Evolutionary conservation across 495 filamentous ascomycete species (phyloP).

Genomic region (Lasiosphaeris hirsuta): DNA sequence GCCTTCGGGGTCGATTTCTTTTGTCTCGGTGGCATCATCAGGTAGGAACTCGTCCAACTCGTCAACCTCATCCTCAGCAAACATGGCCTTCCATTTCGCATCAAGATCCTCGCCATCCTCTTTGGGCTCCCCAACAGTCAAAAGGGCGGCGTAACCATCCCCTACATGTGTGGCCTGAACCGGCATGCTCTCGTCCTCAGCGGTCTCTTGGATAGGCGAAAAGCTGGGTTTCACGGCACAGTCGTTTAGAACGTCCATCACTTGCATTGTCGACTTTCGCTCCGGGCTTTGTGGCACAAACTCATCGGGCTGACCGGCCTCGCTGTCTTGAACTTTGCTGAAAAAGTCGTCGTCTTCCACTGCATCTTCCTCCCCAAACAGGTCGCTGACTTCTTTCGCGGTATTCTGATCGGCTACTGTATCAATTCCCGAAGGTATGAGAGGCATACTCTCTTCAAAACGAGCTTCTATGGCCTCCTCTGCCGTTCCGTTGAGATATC

Average conservation of each 20-base stretch:
- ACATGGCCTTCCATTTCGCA: slow-evolving; percentile 77
- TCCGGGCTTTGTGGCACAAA: slow-evolving; percentile 35
- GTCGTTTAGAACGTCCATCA: slow-evolving; percentile 37
- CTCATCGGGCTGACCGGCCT: slow-evolving; percentile 15
- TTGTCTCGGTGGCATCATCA: slow-evolving; percentile 35
- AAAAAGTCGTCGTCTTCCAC: slow-evolving; percentile 53
- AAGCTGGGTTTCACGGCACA: slow-evolving; percentile 23
- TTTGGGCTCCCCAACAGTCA: slow-evolving; percentile 20
- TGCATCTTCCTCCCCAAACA: slow-evolving; percentile 39
- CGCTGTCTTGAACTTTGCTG: slow-evolving; percentile 33
- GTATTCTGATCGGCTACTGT: slow-evolving; percentile 2
- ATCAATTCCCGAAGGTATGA: slow-evolving; percentile 38
- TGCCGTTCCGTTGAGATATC: slow-evolving; percentile 34
- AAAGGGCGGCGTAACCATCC: too few relatives aligned
- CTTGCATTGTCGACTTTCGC: slow-evolving; percentile 59
- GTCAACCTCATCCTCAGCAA: slow-evolving; percentile 70
- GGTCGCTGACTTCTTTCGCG: slow-evolving; percentile 15
- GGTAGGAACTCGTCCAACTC: slow-evolving; percentile 56
- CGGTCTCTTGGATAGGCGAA: slow-evolving; percentile 33
- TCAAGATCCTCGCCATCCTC: slow-evolving; percentile 54
- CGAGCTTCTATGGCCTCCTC: slow-evolving; percentile 44
- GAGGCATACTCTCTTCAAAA: slow-evolving; percentile 59
- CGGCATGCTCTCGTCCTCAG: slow-evolving; percentile 9
- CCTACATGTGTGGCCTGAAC: slow-evolving; percentile 6
- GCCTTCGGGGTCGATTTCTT: slow-evolving; percentile 49